Evolutionary conservation across 257 asterid species (phyloP), one percentile per base, ranked within the genome.

Genomic region (Ballota nigra): DNA sequence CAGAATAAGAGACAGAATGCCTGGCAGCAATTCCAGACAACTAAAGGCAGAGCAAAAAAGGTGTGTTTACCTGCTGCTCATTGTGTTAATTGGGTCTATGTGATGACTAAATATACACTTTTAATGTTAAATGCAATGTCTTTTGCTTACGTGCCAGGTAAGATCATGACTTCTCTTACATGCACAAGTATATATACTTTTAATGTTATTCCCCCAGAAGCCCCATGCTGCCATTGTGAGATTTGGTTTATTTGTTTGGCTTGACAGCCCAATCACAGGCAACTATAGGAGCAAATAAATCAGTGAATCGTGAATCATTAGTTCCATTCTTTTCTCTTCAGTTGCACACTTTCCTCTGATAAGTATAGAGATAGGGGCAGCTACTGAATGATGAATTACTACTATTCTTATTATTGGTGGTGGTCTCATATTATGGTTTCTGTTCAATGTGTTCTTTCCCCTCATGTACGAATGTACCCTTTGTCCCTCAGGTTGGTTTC

Each of bases 11-110:
- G 98, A 81, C 97, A 89, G 83, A 94, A 91, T 60, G 96, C 93
- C 52, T 91, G 99, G 99, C 99, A 94, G 78, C 98, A 94, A 78
- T 94, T 94, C 78, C 98, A 94, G 82, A 91, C 98, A 22, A 84
- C 95, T 40, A 94, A 91, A 85, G 98, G 97, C 81, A 82, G 81
- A 69, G 85, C 97, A 70, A 94, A 91, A 81, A 94, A 94, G 98
- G 99, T 91, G 72, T 20, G 36, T 63, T 72, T 26, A 62, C 51
- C 26, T 52, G 26, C 69, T 65, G 13, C 53, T 43, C 22, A 2
- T 65, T 49, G 33, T 33, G 33, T 19, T 3, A 26, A 22, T 58
- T n/a, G 18, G 51, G 18, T 43, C 13, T 43, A 9, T 43, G 6
- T 4, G 16, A 5, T 18, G 55, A n/a, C 29, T 26, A 3, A 26